phyloP scores from a whole-genome alignment of 1,284 basidiomycete species.

The Malassezia brasiliensis region DNA sequence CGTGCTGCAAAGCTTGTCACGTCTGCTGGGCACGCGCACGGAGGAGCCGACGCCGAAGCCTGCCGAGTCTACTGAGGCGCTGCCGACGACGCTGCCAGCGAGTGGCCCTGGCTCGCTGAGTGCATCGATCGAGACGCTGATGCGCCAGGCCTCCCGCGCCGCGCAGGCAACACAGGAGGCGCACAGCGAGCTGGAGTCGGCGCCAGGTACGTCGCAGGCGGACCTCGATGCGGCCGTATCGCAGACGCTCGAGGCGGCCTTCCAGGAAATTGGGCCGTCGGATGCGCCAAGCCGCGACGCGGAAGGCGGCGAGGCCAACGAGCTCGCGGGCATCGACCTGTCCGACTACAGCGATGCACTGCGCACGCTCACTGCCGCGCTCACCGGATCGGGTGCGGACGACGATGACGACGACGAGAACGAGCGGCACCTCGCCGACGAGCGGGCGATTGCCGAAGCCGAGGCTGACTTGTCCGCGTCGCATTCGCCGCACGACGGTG shows the following conservation, averaged over 20 bases:
- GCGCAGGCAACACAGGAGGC: slow-evolving; percentile 8
- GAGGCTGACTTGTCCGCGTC: slow-evolving; percentile 24
- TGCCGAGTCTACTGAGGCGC: background rate
- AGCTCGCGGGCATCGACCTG: slow-evolving; percentile 29
- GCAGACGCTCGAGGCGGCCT: slow-evolving; percentile 31
- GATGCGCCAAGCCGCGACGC: background rate
- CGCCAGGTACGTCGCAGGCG: slow-evolving; percentile 15
- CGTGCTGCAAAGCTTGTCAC: slow-evolving; percentile 16
- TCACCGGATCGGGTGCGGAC: slow-evolving; percentile 17
- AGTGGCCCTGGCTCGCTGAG: slow-evolving; percentile 11
- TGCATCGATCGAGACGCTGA: slow-evolving; percentile 15
- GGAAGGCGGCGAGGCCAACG: background rate
- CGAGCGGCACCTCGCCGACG: slow-evolving; percentile 21
- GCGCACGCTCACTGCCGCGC: slow-evolving; percentile 31
- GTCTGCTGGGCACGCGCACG: slow-evolving; percentile 6
- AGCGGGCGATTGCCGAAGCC: slow-evolving; percentile 33
- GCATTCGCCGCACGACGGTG: background rate
- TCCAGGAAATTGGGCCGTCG: slow-evolving; percentile 27
- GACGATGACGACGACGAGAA: slow-evolving; percentile 25
- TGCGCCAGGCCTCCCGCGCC: slow-evolving; percentile 11
- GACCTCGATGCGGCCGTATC: slow-evolving; percentile 35
- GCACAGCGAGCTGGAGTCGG: background rate
- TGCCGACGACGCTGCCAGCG: slow-evolving; percentile 4
- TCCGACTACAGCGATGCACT: slow-evolving; percentile 34
- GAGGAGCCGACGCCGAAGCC: background rate